Conservation (phyloP, 1,284 basidiomycete species). For the Ustilago trichophora region DNA sequence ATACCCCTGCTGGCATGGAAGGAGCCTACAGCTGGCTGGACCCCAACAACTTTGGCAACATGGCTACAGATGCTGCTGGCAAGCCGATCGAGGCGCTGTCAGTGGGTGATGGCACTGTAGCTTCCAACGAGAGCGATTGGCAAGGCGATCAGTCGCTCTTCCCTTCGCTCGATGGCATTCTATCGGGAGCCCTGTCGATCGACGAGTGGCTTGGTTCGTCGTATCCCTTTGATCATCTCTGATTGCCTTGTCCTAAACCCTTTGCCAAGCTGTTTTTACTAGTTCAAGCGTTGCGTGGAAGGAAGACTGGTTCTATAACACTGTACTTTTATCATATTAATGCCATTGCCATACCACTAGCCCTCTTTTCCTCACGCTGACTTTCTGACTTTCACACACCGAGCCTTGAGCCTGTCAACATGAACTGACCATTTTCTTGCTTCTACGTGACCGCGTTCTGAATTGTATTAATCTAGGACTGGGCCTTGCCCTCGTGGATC, state of each 20-base stretch:
- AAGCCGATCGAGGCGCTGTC: slow-evolving; percentile 9
- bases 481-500: slow-evolving; percentile 1
- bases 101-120: slow-evolving; percentile 19
- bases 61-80: slow-evolving; percentile 1
- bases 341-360: too few species aligned
- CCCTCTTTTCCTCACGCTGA: too few species aligned
- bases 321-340: not conserved
- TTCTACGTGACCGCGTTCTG: too few species aligned
- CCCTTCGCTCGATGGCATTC: slow-evolving; percentile 34
- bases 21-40: slow-evolving; percentile 29
- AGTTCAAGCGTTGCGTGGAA: too few species aligned
- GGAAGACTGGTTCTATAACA: not conserved
- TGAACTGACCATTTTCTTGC: too few species aligned
- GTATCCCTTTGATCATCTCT: slow-evolving; percentile 39
- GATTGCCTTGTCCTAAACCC: too few species aligned
- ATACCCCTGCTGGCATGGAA: slow-evolving; percentile 1
- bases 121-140: slow-evolving; percentile 36
- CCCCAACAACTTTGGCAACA: slow-evolving; percentile 4
- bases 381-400: too few species aligned
- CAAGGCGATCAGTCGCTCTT: slow-evolving; percentile 34
- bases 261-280: too few species aligned
- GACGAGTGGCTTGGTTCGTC: slow-evolving; percentile 46
- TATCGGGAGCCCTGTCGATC: slow-evolving; percentile 36
- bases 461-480: too few species aligned
- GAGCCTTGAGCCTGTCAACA: too few species aligned